Base-by-base conservation (phyloP, 2,329 filamentous ascomycete species). In the Nemania abortiva region DNA sequence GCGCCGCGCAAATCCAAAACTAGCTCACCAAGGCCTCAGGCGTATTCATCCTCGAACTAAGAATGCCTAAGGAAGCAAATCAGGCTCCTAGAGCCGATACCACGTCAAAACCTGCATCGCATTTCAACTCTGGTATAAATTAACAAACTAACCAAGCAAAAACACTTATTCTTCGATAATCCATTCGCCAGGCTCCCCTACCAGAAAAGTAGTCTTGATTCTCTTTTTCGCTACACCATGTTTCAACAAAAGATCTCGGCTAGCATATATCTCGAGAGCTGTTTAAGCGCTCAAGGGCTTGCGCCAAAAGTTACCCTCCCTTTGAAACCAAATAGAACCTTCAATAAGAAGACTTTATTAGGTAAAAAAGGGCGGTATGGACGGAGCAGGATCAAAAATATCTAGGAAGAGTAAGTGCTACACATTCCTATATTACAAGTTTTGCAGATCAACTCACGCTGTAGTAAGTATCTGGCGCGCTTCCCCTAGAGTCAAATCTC, bases 1-100 rank as follows among this genome's bases (percentile, higher is more conserved):
- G 59, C 59, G 49, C 59, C 47, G 59, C 59, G 37, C 47, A 62
- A 62, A 62, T 62, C 31, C 59, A 31, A 53, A 54, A 62, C 11
- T 62, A 31, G 50, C 60, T 54, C 60, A 63, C 50, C 60, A 63
- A 55, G 20, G 52, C 52, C 52, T 15, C 27, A 54, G 22, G 49
- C 52, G 60, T 52, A 1, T 18, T 61, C 45, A 9, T 15, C 24
- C 9, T 63, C 50, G 60, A 55, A 47, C 22, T 11, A 20, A 63
- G 60, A 37, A 63, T 55, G 60, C 5, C 24, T 5, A 50, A 55
- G 6, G 37, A 63, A 37, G 60, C 60, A 62, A 53, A 62, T 45
- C 31, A 54, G 31, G 59, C 59, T 62, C 60, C 52, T 45, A 5
- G 34, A 54, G 59, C 59, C 47, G 47, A 61, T 61, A 54, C 13